These are phyloP conservation scores for Penicillium sp. DNA, from an alignment of 2,329 filamentous ascomycete species.

Conservation along the genomic window DNA sequence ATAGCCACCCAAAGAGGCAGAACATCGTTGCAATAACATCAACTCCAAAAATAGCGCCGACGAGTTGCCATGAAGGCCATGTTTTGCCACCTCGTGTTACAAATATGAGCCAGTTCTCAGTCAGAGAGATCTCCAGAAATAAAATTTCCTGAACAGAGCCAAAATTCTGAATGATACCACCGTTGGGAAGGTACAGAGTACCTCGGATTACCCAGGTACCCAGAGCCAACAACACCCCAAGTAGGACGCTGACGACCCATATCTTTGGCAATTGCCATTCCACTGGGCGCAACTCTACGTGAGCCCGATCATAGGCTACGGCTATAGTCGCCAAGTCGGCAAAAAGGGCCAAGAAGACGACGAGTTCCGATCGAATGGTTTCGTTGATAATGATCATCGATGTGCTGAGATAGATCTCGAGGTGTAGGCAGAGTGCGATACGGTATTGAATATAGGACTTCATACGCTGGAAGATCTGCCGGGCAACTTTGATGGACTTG, in stretches of 20 bases:
- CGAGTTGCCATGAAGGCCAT: slow-evolving; percentile 72
- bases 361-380: slow-evolving; percentile 69
- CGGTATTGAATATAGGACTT: slow-evolving; percentile 77
- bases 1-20: slow-evolving; percentile 71
- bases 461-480: slow-evolving; percentile 77
- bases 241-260: slow-evolving; percentile 64
- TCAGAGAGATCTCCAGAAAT: slow-evolving; percentile 88
- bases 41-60: slow-evolving; percentile 70
- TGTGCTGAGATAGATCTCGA: slow-evolving; percentile 74
- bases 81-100: slow-evolving; percentile 83
- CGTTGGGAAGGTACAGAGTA: slow-evolving; percentile 66
- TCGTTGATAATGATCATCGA: slow-evolving; percentile 81
- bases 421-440: slow-evolving; percentile 72
- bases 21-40: slow-evolving; percentile 73
- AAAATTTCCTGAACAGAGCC: slow-evolving; percentile 74
- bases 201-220: slow-evolving; percentile 74
- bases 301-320: slow-evolving; percentile 76
- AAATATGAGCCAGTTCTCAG: slow-evolving; percentile 97
- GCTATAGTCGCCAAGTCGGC: slow-evolving; percentile 78
- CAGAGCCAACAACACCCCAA: slow-evolving; percentile 67
- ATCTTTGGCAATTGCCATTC: slow-evolving; percentile 83
- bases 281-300: slow-evolving; percentile 72
- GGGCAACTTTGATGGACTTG: slow-evolving; percentile 70
- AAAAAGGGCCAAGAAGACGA: slow-evolving; percentile 78
- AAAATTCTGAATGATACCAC: slow-evolving; percentile 73